A percentile compares a stretch with the other conserved stretches of the same genome.
These are phyloP conservation scores for Trametes coccinea DNA, from an alignment of 768 basidiomycete genomes.

Conservation along the genomic window DNA sequence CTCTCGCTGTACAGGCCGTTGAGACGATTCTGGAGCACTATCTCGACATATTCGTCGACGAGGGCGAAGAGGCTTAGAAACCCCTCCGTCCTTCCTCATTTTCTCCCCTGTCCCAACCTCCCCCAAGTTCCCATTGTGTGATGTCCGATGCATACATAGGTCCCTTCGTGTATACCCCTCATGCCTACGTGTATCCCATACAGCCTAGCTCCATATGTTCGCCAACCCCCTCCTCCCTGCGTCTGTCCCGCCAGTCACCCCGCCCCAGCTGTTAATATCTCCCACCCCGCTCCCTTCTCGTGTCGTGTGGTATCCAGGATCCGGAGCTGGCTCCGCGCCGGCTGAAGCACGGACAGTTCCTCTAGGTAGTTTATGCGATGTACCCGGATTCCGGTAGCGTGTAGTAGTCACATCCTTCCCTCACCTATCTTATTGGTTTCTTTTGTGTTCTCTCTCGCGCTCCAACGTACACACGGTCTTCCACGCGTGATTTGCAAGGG, in stretches of 20 bases:
- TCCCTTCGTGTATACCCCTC: slow-evolving; percentile 16
- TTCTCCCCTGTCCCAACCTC: slow-evolving; percentile 2
- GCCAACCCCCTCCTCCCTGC: not conserved
- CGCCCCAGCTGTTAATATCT: not conserved
- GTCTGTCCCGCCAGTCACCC: not conserved
- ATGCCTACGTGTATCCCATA: slow-evolving; percentile 23
- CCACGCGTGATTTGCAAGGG: no score
- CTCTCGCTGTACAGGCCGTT: slow-evolving; percentile 62
- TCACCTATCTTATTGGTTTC: not conserved
- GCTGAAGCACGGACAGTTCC: slow-evolving; percentile 4
- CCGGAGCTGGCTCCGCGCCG: slow-evolving; percentile 18
- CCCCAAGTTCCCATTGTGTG: not conserved
- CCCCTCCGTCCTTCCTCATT: slow-evolving; percentile 24
- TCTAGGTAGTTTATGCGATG: not conserved
- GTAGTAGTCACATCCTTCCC: slow-evolving; percentile 9
- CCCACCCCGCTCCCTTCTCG: not conserved
- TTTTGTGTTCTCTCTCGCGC: not conserved
- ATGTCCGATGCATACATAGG: slow-evolving; percentile 3
- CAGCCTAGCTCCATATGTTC: slow-evolving; percentile 10
- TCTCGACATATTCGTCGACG: slow-evolving; percentile 95
- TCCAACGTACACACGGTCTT: not conserved
- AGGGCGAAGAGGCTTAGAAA: slow-evolving; percentile 48
- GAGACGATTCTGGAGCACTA: slow-evolving; percentile 96
- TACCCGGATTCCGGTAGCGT: slow-evolving; percentile 8
- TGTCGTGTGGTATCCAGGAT: slow-evolving; percentile 1